phyloP scores from a whole-genome alignment of 1,284 basidiomycete genomes.

The Malassezia psittaci region DNA sequence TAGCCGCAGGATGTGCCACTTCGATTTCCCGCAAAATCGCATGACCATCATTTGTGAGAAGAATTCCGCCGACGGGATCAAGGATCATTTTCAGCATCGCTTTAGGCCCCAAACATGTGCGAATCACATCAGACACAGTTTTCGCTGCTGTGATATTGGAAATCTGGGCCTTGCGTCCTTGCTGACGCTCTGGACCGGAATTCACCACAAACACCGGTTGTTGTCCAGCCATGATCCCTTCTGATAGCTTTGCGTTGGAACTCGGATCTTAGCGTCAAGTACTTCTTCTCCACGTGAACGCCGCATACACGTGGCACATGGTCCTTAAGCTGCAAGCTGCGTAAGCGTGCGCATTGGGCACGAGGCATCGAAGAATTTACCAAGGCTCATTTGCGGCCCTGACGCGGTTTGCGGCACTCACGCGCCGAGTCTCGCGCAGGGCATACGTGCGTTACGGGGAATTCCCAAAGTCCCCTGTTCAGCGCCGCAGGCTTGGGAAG shows the following conservation, averaged over 20 bases:
- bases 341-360: neutral
- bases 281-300: no score
- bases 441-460: no score
- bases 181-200: slow-evolving; percentile 82
- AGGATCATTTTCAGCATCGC: slow-evolving; percentile 99
- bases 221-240: slow-evolving; percentile 33
- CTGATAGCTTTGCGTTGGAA: no score
- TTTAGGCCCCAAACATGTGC: slow-evolving; percentile 92
- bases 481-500: no score
- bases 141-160: slow-evolving; percentile 97
- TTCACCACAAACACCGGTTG: slow-evolving; percentile 51
- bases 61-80: slow-evolving; percentile 53
- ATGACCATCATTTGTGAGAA: slow-evolving; percentile 88
- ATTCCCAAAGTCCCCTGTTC: no score
- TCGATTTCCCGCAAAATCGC: slow-evolving; percentile 95
- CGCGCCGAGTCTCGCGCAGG: no score
- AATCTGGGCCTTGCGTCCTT: slow-evolving; percentile 87
- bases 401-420: no score
- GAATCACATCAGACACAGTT: slow-evolving; percentile 97
- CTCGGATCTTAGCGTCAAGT: no score
- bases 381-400: no score
- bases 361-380: neutral
- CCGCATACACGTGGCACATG: no score
- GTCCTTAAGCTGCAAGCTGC: neutral
- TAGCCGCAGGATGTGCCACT: slow-evolving; percentile 93